Conservation (phyloP, 2,329 filamentous ascomycete genomes). For the Ceratocystis eucalypticola region DNA sequence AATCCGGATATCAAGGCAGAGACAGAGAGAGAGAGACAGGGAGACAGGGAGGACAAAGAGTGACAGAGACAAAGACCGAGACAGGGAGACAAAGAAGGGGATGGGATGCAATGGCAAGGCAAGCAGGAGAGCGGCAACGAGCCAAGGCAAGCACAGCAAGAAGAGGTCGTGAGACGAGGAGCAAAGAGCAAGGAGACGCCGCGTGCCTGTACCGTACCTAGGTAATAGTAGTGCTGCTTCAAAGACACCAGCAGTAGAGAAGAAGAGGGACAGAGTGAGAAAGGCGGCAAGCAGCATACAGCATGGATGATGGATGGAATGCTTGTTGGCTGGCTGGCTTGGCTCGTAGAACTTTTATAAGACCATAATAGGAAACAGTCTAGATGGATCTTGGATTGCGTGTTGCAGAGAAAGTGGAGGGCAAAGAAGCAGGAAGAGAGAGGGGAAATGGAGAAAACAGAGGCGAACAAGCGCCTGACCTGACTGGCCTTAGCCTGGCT, state of each 20-base stretch:
- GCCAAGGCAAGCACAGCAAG: no score
- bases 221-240: no score
- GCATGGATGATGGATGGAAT: background rate
- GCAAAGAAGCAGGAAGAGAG: background rate
- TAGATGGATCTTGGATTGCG: background rate
- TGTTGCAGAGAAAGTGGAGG: background rate
- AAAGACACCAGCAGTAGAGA: background rate
- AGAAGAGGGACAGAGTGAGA: background rate
- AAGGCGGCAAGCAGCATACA: no score
- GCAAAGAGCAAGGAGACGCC: no score
- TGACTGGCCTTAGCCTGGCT: background rate
- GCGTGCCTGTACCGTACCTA: no score
- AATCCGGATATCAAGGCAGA: background rate
- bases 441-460: background rate
- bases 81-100: background rate
- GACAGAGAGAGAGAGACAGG: background rate
- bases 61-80: background rate
- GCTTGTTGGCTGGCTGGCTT: background rate
- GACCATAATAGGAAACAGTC: conserved; percentile 1
- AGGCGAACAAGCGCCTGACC: background rate
- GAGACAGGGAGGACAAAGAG: background rate
- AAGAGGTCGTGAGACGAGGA: no score
- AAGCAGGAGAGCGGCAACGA: no score
- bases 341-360: background rate
- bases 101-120: no score